Conservation (phyloP, 2,329 filamentous ascomycete species). For the Trichoderma gracile region DNA sequence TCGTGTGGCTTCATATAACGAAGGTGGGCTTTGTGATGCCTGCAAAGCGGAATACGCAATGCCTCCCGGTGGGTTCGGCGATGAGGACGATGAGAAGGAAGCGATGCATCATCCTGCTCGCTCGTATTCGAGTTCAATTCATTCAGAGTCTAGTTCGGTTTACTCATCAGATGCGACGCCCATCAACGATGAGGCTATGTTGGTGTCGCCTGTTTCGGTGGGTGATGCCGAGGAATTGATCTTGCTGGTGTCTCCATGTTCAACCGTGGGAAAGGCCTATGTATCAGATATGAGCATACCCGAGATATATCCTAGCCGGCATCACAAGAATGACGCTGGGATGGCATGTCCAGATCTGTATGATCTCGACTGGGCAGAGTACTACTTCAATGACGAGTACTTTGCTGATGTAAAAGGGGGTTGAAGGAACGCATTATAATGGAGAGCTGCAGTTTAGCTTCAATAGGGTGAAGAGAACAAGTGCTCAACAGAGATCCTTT, state of each 20-base stretch:
- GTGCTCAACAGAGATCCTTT: neutral
- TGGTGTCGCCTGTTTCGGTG: neutral
- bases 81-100: neutral
- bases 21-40: neutral
- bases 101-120: neutral
- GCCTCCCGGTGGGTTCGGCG: neutral
- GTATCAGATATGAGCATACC: neutral
- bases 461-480: no score
- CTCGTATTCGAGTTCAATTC: neutral
- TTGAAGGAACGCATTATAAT: no score
- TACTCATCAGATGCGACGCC: neutral
- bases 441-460: no score
- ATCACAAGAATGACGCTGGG: neutral
- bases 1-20: neutral
- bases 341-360: slow-evolving; percentile 27
- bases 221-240: neutral
- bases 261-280: neutral
- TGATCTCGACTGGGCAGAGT: slow-evolving; percentile 37
- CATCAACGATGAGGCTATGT: neutral
- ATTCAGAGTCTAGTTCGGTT: neutral
- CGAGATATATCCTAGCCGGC: neutral
- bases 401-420: neutral
- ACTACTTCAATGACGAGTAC: slow-evolving; percentile 36
- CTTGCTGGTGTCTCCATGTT: neutral
- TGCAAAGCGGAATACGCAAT: neutral